Evolutionary conservation across 176 grass and related monocot genomes (phyloP).

Genomic region (Juncus inflexus): DNA sequence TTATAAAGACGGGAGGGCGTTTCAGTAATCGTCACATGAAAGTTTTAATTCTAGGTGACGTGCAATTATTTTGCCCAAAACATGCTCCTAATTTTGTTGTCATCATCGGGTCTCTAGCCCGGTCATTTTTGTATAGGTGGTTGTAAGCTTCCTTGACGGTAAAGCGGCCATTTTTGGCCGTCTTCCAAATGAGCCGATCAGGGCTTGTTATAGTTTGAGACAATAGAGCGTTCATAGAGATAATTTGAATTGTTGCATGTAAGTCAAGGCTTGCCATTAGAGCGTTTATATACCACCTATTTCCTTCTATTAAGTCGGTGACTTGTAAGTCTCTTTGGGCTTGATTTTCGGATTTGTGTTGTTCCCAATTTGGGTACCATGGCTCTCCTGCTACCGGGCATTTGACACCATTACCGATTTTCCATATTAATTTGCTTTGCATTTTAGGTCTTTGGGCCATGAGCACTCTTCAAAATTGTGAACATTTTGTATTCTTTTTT

Average conservation of each 20-base stretch:
- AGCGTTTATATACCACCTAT: neutral
- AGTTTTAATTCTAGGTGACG: neutral
- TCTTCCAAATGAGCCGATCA: too few species aligned
- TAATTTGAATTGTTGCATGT: neutral
- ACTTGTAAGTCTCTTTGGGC: neutral
- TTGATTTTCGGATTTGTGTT: neutral
- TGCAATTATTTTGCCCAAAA: neutral
- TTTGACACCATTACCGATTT: neutral
- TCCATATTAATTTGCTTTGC: neutral
- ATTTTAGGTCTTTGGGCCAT: neutral
- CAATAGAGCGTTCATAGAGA: neutral
- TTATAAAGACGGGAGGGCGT: too few species aligned
- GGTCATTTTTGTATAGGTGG: neutral
- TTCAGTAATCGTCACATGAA: neutral
- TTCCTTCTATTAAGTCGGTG: neutral
- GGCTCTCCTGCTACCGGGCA: neutral
- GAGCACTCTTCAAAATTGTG: too few species aligned
- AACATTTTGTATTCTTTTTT: too few species aligned
- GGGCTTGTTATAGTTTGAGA: too few species aligned
- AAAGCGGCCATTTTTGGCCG: neutral
- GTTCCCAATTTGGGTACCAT: neutral
- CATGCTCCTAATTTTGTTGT: neutral
- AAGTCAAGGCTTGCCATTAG: too few species aligned
- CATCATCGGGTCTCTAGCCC: neutral
- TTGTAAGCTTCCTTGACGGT: neutral